Evolutionary conservation across 129 eudicot genomes (phyloP).

Genomic region (Artemisia argyi): DNA sequence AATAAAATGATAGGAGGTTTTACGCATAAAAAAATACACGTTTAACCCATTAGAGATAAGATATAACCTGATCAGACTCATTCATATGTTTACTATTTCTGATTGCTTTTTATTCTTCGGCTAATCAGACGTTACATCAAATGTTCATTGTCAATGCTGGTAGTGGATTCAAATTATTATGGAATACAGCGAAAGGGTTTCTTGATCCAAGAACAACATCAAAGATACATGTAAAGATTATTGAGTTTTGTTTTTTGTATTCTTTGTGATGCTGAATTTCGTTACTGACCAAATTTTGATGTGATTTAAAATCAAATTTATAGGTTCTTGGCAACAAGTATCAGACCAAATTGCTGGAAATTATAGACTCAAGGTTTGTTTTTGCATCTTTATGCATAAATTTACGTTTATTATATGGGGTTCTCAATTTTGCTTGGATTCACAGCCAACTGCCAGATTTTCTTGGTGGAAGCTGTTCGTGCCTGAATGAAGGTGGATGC

Average conservation of each 20-base stretch:
- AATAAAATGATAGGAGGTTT: too few species aligned
- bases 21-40: too few species aligned
- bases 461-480: conserved; percentile 87
- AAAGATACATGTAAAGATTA: conserved; percentile 73
- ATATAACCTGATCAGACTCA: too few species aligned
- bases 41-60: too few species aligned
- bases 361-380: conserved; percentile 72
- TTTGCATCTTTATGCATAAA: conserved; percentile 7
- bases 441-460: conserved; percentile 90
- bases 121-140: conserved; percentile 71
- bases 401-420: not conserved
- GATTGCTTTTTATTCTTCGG: not conserved
- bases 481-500: conserved; percentile 85
- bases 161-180: conserved; percentile 68
- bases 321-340: conserved; percentile 89
- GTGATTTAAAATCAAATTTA: conserved; percentile 14
- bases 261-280: not conserved
- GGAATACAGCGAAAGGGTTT: conserved; percentile 85
- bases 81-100: not conserved
- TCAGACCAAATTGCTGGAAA: conserved; percentile 70
- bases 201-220: conserved; percentile 91
- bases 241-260: not conserved
- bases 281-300: conserved; percentile 5
- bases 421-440: not conserved
- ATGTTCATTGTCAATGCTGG: conserved; percentile 98